Conservation (phyloP, 306 rosid genomes). For the Pyrus communis region DNA sequence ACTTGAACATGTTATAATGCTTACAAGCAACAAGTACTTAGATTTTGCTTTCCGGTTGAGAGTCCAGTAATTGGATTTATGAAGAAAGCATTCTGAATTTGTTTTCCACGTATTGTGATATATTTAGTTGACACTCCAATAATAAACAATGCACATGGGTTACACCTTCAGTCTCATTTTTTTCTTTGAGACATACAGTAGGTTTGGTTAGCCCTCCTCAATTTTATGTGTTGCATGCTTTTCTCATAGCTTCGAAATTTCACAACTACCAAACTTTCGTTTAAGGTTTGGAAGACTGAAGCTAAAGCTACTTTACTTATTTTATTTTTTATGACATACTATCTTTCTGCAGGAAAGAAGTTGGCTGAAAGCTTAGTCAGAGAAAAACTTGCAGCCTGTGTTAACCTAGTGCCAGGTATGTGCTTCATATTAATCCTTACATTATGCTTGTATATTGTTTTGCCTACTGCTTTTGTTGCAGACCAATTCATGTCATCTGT, state of each 20-base stretch:
- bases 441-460: not conserved
- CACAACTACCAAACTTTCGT: not conserved
- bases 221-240: not conserved
- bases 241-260: not conserved
- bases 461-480: not conserved
- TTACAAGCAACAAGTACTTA: not conserved
- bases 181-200: not conserved
- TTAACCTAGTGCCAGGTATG: conserved; percentile 76
- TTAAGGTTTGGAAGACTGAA: not conserved
- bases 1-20: not conserved
- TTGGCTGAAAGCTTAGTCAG: conserved; percentile 77
- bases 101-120: not conserved
- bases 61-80: not conserved
- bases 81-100: not conserved
- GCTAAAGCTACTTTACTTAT: not conserved
- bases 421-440: not conserved
- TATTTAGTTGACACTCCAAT: not conserved
- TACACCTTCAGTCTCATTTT: too few species aligned
- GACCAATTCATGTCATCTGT: not conserved
- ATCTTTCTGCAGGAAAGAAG: conserved; percentile 60
- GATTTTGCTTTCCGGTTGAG: not conserved
- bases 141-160: not conserved
- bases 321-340: not conserved
- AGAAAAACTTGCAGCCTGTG: conserved; percentile 97
- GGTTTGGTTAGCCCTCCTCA: not conserved